Conservation (phyloP, 495 filamentous ascomycete species). For the Podospora fimiseda region DNA sequence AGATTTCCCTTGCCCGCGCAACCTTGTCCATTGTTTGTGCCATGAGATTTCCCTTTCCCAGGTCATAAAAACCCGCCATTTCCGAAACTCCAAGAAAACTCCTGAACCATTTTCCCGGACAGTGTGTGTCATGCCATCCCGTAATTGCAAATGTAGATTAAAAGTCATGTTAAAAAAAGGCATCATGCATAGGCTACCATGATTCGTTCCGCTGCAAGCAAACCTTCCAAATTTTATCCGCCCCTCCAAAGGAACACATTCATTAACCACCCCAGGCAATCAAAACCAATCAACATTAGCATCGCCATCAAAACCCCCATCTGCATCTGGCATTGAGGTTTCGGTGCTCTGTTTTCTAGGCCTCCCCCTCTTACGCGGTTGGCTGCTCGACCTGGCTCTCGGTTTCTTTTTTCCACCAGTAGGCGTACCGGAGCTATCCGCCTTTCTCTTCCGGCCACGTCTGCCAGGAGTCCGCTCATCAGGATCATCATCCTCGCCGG, state of each 20-base stretch:
- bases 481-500: conserved; percentile 38
- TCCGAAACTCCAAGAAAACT: background rate
- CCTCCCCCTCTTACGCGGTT: background rate
- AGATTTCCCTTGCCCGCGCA: too few species aligned
- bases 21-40: background rate
- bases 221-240: too few species aligned
- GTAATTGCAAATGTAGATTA: too few species aligned
- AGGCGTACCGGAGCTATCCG: conserved; percentile 25
- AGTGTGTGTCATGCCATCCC: too few species aligned
- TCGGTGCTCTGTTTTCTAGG: background rate
- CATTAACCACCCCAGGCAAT: background rate
- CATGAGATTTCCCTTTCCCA: background rate
- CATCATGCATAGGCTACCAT: too few species aligned
- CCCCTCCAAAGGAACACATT: too few species aligned
- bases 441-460: conserved; percentile 49
- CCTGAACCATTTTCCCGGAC: background rate
- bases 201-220: too few species aligned
- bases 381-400: conserved; percentile 29
- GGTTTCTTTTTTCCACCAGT: conserved; percentile 40
- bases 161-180: too few species aligned
- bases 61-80: background rate
- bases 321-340: background rate
- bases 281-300: background rate
- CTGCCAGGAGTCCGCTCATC: conserved; percentile 30
- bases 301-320: background rate